Evolutionary conservation across 2,329 filamentous ascomycete genomes (phyloP).

Genomic region (Ascochyta fabae): DNA sequence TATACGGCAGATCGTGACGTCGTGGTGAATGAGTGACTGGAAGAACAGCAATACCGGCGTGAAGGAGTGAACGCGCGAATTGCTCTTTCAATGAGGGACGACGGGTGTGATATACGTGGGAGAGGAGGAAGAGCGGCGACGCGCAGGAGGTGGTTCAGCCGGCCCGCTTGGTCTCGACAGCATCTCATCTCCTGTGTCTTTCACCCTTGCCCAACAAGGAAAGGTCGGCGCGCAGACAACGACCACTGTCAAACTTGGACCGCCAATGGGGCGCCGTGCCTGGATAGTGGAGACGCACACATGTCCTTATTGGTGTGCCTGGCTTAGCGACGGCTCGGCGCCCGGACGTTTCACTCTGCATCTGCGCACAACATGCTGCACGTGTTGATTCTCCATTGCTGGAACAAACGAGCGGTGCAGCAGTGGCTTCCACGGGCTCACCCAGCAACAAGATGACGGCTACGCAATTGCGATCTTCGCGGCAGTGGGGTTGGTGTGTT

Average conservation of each 20-base stretch:
- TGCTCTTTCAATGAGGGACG: slow-evolving; percentile 36
- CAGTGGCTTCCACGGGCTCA: not conserved
- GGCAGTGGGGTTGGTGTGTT: slow-evolving; percentile 22
- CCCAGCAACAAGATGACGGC: slow-evolving; percentile 18
- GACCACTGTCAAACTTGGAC: slow-evolving; percentile 31
- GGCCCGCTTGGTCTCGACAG: slow-evolving; percentile 28
- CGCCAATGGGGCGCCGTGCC: slow-evolving; percentile 37
- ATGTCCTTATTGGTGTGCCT: slow-evolving; percentile 42
- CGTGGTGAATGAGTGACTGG: slow-evolving; percentile 42
- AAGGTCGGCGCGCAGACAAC: slow-evolving; percentile 27
- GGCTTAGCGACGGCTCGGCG: slow-evolving; percentile 32
- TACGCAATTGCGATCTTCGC: slow-evolving; percentile 42
- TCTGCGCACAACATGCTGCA: slow-evolving; percentile 21
- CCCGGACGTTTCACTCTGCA: slow-evolving; percentile 22
- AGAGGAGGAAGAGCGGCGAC: slow-evolving; percentile 33
- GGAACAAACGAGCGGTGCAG: slow-evolving; percentile 6
- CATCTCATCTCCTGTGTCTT: slow-evolving; percentile 33
- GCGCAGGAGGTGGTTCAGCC: slow-evolving; percentile 29
- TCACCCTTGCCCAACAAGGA: slow-evolving; percentile 11
- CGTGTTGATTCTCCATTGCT: slow-evolving; percentile 31
- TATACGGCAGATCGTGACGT: slow-evolving; percentile 30
- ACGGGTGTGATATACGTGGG: slow-evolving; percentile 32
- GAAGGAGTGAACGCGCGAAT: slow-evolving; percentile 49
- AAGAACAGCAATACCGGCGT: slow-evolving; percentile 40
- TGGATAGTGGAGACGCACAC: slow-evolving; percentile 16